phyloP scores from a whole-genome alignment of 495 filamentous ascomycete genomes.

The Collariella sp. region DNA sequence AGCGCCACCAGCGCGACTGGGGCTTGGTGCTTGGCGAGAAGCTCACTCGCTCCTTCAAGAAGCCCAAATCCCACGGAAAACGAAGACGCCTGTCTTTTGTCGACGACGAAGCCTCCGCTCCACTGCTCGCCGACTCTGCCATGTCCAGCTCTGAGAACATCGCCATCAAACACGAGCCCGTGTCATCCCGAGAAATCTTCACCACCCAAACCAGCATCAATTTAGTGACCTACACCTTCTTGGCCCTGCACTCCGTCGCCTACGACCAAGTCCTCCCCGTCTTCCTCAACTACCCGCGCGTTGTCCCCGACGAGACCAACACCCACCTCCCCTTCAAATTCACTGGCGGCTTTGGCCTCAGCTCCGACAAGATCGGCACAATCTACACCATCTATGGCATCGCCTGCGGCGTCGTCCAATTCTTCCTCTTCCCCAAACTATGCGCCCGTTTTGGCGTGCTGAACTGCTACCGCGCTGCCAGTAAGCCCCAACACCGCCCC shows the following conservation, averaged over 20 bases:
- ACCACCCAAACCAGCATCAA: slow-evolving; percentile 67
- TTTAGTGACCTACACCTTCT: slow-evolving; percentile 62
- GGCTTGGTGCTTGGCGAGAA: slow-evolving; percentile 58
- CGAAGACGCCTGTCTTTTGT: slow-evolving; percentile 35
- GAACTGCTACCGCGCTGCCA: slow-evolving; percentile 52
- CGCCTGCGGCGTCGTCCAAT: slow-evolving; percentile 64
- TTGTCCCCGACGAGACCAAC: slow-evolving; percentile 41
- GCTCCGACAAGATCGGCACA: slow-evolving; percentile 62
- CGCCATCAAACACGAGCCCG: slow-evolving; percentile 19
- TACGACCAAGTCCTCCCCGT: slow-evolving; percentile 77
- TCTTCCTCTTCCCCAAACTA: slow-evolving; percentile 64
- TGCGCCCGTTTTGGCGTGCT: slow-evolving; percentile 64
- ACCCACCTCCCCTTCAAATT: slow-evolving; percentile 69
- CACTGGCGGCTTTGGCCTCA: slow-evolving; percentile 64
- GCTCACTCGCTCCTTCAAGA: slow-evolving; percentile 31
- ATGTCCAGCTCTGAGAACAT: slow-evolving; percentile 8
- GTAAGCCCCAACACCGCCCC: slow-evolving; percentile 16
- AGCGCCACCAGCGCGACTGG: slow-evolving; percentile 55
- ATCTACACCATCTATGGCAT: slow-evolving; percentile 70
- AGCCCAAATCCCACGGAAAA: slow-evolving; percentile 18
- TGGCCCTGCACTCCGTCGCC: slow-evolving; percentile 67
- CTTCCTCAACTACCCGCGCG: slow-evolving; percentile 63
- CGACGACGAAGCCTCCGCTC: slow-evolving; percentile 37
- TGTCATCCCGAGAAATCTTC: slow-evolving; percentile 60
- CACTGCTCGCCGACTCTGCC: slow-evolving; percentile 32